Base-by-base conservation (phyloP, 768 basidiomycete genomes). In the Lactifluus pinguis region DNA sequence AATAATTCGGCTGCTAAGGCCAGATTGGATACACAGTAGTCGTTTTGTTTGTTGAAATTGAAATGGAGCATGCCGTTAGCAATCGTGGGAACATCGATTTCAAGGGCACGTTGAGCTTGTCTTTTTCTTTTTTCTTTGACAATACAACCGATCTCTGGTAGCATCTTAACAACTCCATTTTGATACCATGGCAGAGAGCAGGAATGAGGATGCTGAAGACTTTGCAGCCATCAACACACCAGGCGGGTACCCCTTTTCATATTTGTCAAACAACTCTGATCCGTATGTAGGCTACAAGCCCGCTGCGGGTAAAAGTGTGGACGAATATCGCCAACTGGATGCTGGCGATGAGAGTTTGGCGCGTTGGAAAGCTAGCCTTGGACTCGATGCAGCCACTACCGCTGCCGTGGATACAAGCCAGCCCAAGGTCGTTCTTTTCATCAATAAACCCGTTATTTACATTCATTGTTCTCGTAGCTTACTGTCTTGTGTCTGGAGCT, bases 291-390 rank as follows among this genome's bases (percentile, higher is more conserved):
- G 90, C 60, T 92, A 92, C 78, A 92, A 87, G 73, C 82, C 81
- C 41, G 70, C 76, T 39, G 83, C 79, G 59, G 81, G 78, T 36
- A 90, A 90, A 77, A 79, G 80, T 49, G 75, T 87, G 13, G 91
- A 90, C 29, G 91, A 95, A 71, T 90, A 92, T 49, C 87, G 90
- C 29, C 75, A 85, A 42, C 82, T 95, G 48, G 95, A 97, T 74
- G 85, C 87, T 34, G 79, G 89, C 63, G 95, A 98, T 71, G 95
- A 97, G 74, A 92, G 90, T 72, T 80, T 98, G 68, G 85, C 87
- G 36, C 85, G 92, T 65, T 98, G 95, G 95, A 98, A 98, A 72
- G 92, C 91, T 42, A 92, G 87, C 55, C 80, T 98, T 30, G 95
- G 95, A 55, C 84, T 98, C 62, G 79, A 83, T 38, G 84, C 81